Evolutionary conservation across 2,329 filamentous ascomycete genomes (phyloP).

Genomic region (Zymoseptoria passerinii): DNA sequence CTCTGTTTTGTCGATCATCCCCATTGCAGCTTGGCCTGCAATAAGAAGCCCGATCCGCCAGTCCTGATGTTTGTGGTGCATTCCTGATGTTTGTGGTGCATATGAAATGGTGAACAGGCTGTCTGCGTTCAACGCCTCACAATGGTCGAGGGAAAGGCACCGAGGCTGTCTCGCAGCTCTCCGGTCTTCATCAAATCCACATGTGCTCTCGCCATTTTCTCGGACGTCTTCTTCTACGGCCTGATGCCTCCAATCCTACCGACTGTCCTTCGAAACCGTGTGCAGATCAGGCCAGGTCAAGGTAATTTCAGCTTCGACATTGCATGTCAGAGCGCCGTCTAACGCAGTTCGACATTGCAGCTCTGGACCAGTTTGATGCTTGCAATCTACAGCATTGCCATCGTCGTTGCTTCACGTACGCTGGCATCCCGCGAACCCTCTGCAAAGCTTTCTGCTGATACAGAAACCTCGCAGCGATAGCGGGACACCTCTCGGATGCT

Average conservation of each 20-base stretch:
- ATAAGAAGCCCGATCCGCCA: too few species aligned
- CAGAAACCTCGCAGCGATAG: neutral
- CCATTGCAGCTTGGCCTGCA: neutral
- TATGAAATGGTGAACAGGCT: neutral
- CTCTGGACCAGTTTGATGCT: constrained; percentile 1
- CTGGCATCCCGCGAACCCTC: neutral
- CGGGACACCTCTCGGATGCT: neutral
- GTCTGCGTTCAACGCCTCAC: neutral
- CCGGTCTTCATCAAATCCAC: neutral
- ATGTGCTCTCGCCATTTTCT: constrained; percentile 18
- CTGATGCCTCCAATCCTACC: constrained; percentile 2
- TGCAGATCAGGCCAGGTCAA: neutral
- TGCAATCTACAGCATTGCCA: constrained; percentile 1
- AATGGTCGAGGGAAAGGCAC: neutral
- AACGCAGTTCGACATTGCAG: neutral
- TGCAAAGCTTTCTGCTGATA: neutral
- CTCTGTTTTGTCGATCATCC: neutral
- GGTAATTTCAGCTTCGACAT: neutral
- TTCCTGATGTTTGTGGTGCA: neutral
- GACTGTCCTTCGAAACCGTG: neutral
- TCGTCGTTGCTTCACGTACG: constrained; percentile 1
- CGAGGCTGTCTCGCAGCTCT: neutral
- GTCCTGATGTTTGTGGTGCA: neutral
- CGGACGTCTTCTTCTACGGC: constrained; percentile 2
- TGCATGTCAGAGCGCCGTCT: neutral